Percentiles rank a stretch among this genome's conserved stretches.
Evolutionary conservation across 2,329 filamentous ascomycete species (phyloP).

Genomic region (Penicillium paneum): DNA sequence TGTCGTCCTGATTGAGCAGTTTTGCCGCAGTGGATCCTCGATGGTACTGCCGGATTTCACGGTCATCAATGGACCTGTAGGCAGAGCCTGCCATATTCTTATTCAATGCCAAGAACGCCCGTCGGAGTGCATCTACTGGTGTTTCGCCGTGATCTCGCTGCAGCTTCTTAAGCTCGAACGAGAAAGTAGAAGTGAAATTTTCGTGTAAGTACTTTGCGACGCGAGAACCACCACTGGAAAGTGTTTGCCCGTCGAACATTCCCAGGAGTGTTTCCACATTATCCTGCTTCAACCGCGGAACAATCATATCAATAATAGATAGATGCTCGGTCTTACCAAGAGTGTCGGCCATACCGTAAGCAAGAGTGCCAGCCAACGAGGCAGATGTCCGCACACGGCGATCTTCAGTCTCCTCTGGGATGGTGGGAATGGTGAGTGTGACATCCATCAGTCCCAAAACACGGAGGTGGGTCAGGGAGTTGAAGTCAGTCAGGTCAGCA

Average conservation of each 20-base stretch:
- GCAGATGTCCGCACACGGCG: constrained; percentile 93
- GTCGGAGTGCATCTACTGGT: constrained; percentile 75
- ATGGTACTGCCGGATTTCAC: constrained; percentile 57
- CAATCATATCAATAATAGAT: constrained; percentile 91
- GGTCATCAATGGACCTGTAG: constrained; percentile 74
- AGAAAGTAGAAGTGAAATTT: constrained; percentile 84
- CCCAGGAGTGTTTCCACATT: constrained; percentile 88
- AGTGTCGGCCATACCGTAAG: constrained; percentile 97
- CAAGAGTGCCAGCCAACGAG: constrained; percentile 83
- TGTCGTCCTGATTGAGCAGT: constrained; percentile 81
- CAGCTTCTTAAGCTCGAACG: constrained; percentile 72
- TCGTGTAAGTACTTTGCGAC: constrained; percentile 96
- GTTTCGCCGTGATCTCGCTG: constrained; percentile 67
- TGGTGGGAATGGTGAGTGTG: constrained; percentile 85
- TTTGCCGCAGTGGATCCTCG: constrained; percentile 70
- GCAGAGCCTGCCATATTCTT: constrained; percentile 88
- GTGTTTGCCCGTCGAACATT: constrained; percentile 92
- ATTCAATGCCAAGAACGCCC: constrained; percentile 85
- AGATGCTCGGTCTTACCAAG: constrained; percentile 90
- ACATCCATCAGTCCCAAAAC: constrained; percentile 97
- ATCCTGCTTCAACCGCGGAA: constrained; percentile 84
- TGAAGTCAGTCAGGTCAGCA: constrained; percentile 84
- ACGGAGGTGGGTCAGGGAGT: constrained; percentile 74
- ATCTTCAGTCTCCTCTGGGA: constrained; percentile 93
- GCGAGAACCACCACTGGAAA: constrained; percentile 86